Base-by-base conservation (phyloP, 371 early-diverging fungal genomes). In the Syncephalis plumigaleata region DNA sequence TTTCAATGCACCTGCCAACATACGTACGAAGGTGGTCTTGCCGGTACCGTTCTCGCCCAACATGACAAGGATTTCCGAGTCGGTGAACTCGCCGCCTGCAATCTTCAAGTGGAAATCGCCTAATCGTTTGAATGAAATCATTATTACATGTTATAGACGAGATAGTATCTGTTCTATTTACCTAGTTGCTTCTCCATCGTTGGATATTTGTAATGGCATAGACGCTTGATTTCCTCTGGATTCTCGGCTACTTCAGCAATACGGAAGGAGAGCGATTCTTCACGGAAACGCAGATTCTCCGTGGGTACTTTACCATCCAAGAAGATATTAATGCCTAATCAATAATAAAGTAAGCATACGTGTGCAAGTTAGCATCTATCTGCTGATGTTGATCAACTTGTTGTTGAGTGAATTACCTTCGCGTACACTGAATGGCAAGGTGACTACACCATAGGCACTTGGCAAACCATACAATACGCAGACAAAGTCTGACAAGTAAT, bases 11-110 rank as follows among this genome's bases (percentile, higher is more conserved):
- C 98, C 98, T 23, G 98, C 96, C 52, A 99, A 73, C 67, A 99
- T 70, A 47, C 82, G 82, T 50, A 99, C 95, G 59, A 98, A 90
- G 25, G 99, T 98, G 21, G 97, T 97, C 75, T 98, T 96, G 57
- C 99, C 99, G 37, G 97, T 99, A 54, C 99, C 99, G 77, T 99
- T 99, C 71, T 98, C 91, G 61, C 99, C 99, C 64, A 99, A 73
- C 85, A 99, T 91, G 57, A 98, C 97, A 60, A 98, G 72, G 58
- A 98, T 98, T 69, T 99, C 98, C 25, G 98, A 95, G 58, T 95
- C 91, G 39, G 86, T 84, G 68, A 98, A 99, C 48, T 76, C 70
- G 54, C 99, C 98, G 20, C 65, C 66, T 42, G 84, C 60, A 36
- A 98, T 82, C 9, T 70, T 64, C 52, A 99, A 71, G 46, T 70